phyloP scores from a whole-genome alignment of 768 basidiomycete genomes.

The Dioszegia aurantiaca region DNA sequence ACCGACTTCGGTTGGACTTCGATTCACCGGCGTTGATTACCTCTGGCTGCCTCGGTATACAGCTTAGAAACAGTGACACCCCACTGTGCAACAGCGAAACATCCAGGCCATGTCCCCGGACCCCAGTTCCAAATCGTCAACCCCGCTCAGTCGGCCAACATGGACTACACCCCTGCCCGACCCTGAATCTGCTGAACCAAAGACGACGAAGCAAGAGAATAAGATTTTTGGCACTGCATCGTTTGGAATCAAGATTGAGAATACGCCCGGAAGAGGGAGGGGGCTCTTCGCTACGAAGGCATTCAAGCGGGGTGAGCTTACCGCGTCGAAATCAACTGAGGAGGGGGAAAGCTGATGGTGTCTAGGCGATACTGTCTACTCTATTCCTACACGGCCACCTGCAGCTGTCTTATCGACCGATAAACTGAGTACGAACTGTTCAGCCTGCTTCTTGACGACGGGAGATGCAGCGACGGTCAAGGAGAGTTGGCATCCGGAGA shows the following conservation, averaged over 20 bases:
- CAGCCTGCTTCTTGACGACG: conserved; percentile 58
- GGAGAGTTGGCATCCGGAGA: conserved; percentile 11
- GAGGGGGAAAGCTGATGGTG: not conserved
- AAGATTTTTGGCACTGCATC: conserved; percentile 8
- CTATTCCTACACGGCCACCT: conserved; percentile 61
- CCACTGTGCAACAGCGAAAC: too few relatives aligned
- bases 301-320: conserved; percentile 20
- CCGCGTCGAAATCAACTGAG: not conserved
- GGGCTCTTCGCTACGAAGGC: conserved; percentile 20
- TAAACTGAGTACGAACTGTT: conserved; percentile 66
- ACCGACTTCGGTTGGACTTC: too few relatives aligned
- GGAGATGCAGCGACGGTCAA: conserved; percentile 27
- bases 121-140: not conserved
- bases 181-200: not conserved
- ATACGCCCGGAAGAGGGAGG: conserved; percentile 21
- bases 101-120: too few relatives aligned
- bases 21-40: too few relatives aligned
- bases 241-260: conserved; percentile 17
- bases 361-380: conserved; percentile 61
- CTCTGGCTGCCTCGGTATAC: too few relatives aligned
- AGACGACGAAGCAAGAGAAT: not conserved
- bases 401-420: conserved; percentile 65
- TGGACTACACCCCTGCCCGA: not conserved
- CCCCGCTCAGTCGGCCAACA: not conserved
- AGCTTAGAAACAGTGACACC: too few relatives aligned